These are phyloP conservation scores for Cinnamomum micranthum DNA, from an alignment of 164 flowering plant genomes.

Conservation along the genomic window DNA sequence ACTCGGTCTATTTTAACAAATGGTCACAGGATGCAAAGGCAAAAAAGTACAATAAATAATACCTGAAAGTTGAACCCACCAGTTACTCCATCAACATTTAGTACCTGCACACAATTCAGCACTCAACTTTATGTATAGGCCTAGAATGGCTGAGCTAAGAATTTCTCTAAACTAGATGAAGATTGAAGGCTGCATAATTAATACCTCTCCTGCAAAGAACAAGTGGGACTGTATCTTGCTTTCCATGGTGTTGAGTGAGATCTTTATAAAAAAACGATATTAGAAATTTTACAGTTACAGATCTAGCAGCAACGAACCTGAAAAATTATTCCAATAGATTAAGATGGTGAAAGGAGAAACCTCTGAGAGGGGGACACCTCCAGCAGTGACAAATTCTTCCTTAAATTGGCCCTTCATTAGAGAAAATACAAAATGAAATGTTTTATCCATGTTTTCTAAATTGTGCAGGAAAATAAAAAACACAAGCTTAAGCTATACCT, in stretches of 20 bases:
- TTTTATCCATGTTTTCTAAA: neutral
- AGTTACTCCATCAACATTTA: conserved; percentile 93
- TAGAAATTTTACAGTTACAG: neutral
- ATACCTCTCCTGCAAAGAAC: conserved; percentile 96
- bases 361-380: conserved; percentile 94
- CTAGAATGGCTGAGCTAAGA: neutral
- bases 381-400: conserved; percentile 98
- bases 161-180: neutral
- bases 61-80: conserved; percentile 99
- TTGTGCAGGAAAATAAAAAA: neutral
- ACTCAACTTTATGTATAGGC: neutral
- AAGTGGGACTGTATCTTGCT: conserved; percentile 60
- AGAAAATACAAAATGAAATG: neutral
- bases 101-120: conserved; percentile 41
- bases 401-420: conserved; percentile 79
- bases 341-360: conserved; percentile 33
- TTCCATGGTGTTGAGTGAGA: conserved; percentile 77
- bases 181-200: neutral
- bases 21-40: neutral
- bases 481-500: conserved; percentile 40
- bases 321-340: conserved; percentile 3
- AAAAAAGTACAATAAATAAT: conserved; percentile 1
- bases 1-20: neutral
- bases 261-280: conserved; percentile 34
- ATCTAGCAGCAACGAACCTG: neutral